These are phyloP conservation scores for Brassica juncea DNA, from an alignment of 345 rosid species.

Conservation along the genomic window DNA sequence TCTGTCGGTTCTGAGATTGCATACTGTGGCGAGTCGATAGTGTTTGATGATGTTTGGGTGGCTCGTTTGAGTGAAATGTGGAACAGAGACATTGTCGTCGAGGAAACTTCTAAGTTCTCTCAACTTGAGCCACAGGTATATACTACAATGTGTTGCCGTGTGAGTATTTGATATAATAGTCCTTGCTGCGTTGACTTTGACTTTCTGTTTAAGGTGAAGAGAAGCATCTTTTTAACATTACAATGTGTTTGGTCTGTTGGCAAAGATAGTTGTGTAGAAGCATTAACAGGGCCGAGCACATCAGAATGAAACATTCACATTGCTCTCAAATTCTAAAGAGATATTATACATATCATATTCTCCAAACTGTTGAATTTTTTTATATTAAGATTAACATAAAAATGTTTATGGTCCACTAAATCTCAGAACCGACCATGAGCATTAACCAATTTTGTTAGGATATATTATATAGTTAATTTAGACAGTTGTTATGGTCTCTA, in stretches of 20 bases:
- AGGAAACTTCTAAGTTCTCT: conserved; percentile 68
- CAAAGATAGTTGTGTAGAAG: too few species aligned
- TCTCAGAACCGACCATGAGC: too few species aligned
- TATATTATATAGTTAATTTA: too few species aligned
- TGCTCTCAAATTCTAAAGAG: too few species aligned
- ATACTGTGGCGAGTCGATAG: conserved; percentile 64
- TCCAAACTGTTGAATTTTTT: too few species aligned
- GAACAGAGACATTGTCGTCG: conserved; percentile 63
- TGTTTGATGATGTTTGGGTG: conserved; percentile 67
- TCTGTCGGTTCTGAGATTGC: conserved; percentile 93
- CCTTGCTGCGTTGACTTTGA: conserved; percentile 22
- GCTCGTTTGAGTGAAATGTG: conserved; percentile 64
- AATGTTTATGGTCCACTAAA: too few species aligned
- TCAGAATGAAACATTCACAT: too few species aligned
- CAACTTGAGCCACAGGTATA: conserved; percentile 74
- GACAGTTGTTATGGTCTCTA: too few species aligned
- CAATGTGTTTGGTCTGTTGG: neutral
- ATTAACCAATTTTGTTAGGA: too few species aligned
- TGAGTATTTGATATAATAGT: neutral
- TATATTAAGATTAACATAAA: too few species aligned
- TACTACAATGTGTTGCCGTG: neutral
- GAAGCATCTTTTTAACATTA: neutral
- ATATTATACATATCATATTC: too few species aligned
- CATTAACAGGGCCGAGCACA: too few species aligned
- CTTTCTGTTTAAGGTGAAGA: neutral